These are phyloP conservation scores for Firmiana major DNA, from an alignment of 345 rosid species.

Conservation along the genomic window DNA sequence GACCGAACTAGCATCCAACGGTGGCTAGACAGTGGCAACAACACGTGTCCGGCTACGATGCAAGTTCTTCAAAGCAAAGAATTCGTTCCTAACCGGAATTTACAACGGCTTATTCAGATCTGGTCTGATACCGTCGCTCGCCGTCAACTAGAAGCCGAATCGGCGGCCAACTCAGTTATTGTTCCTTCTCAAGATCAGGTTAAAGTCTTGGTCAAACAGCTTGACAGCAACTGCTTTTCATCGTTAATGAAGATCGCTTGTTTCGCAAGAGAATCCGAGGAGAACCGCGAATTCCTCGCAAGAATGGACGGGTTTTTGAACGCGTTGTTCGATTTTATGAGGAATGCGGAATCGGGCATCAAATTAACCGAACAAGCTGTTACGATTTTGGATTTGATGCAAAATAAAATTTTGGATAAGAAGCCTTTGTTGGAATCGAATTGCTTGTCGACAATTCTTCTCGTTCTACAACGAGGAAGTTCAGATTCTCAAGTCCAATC, in stretches of 20 bases:
- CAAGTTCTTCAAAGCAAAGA: constrained; percentile 72
- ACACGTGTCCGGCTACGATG: constrained; percentile 97
- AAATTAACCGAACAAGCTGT: constrained; percentile 37
- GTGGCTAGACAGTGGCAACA: constrained; percentile 87
- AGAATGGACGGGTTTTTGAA: constrained; percentile 40
- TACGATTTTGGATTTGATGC: constrained; percentile 40
- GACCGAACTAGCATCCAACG: constrained; percentile 82
- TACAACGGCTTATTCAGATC: constrained; percentile 75
- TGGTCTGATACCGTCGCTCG: constrained; percentile 64
- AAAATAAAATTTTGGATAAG: constrained; percentile 32
- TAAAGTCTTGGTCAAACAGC: constrained; percentile 21
- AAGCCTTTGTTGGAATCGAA: constrained; percentile 36
- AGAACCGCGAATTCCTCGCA: constrained; percentile 50
- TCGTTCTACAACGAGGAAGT: constrained; percentile 42
- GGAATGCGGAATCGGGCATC: constrained; percentile 28
- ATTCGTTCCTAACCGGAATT: constrained; percentile 70
- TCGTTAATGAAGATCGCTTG: constrained; percentile 33
- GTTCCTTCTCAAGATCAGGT: constrained; percentile 37
- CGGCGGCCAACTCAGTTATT: neutral
- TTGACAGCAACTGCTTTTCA: constrained; percentile 20
- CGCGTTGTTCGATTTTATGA: constrained; percentile 49
- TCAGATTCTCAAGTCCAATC: constrained; percentile 49
- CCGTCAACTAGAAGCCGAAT: constrained; percentile 16
- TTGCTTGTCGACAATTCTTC: constrained; percentile 41
- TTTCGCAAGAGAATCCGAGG: constrained; percentile 55